Evolutionary conservation across 176 grass and related monocot genomes (phyloP), one percentile per base, ranked within the genome.

Genomic region (Oryza rufipogon): DNA sequence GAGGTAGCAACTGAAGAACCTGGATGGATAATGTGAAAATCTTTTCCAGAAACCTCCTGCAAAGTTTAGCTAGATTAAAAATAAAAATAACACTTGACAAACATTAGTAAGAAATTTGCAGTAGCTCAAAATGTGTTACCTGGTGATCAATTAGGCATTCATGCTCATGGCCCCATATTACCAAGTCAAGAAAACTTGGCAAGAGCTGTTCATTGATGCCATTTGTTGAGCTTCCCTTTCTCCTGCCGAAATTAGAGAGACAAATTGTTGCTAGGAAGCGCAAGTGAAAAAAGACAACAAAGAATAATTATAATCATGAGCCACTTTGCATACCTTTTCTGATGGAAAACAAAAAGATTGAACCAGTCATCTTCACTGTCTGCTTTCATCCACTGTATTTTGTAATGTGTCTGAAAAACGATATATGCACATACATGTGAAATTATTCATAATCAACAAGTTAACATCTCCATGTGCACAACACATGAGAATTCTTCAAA

Each of bases 101-200:
- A 72, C 11, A 66, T 39, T 17, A n/a, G 20, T 25, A 46, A 22
- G 15, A 22, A 76, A 45, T 39, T 15, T 81, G 25, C 9, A 74
- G 67, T 9, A 47, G 7, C 4, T 79, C 46, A 41, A 41, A 9
- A 73, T 73, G 42, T 30, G 64, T 86, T 90, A 94, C 96, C 81
- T 95, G 81, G 11, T 93, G 91, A 86, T 98, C 91, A 81, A 84
- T 84, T 9, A 93, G 81, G 64, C 93, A 95, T 84, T 92, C 93
- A 87, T 95, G 96, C 71, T 98, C 96, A 71, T 98, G 96, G 12
- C 91, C 91, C 93, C 96, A 98, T 64, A 98, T 68, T 49, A 94
- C 83, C 45, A 98, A 86, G 78, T 98, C 96, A 22, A 98, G 41
- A 79, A 95, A 98, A 51, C 45, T 63, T 38, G 91, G 96, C 45